Conservation (phyloP, 2,329 filamentous ascomycete species). For the Aspergillus arachidicola region DNA sequence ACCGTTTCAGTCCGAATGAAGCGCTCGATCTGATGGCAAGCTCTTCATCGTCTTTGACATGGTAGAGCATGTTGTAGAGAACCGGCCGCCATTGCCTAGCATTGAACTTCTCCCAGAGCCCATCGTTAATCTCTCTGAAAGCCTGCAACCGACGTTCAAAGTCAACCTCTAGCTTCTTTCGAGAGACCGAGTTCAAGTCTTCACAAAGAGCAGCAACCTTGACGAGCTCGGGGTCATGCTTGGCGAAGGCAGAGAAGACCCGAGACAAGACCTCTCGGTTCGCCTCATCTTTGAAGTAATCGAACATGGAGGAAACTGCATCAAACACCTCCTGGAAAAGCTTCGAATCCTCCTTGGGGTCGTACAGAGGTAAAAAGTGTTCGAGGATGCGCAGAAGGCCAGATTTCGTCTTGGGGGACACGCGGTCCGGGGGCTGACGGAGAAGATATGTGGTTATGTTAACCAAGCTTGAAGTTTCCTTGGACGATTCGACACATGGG, state of each 20-base stretch:
- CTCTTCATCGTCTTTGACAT: constrained; percentile 83
- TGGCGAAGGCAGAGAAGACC: constrained; percentile 71
- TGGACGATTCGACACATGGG: constrained; percentile 65
- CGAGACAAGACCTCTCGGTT: constrained; percentile 75
- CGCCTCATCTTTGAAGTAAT: constrained; percentile 81
- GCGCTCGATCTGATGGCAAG: constrained; percentile 83
- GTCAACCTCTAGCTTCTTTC: constrained; percentile 76
- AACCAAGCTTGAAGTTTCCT: constrained; percentile 72
- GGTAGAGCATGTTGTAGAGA: constrained; percentile 86
- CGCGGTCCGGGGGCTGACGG: constrained; percentile 78
- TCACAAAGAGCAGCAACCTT: constrained; percentile 71
- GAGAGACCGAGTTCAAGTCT: constrained; percentile 78
- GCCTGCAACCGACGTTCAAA: constrained; percentile 80
- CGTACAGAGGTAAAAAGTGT: constrained; percentile 72
- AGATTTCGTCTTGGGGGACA: constrained; percentile 81
- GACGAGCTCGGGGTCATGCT: constrained; percentile 61
- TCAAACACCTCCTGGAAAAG: constrained; percentile 69
- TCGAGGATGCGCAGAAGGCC: constrained; percentile 78
- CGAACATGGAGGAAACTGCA: constrained; percentile 79
- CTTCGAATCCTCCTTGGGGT: constrained; percentile 57
- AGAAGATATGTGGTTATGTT: constrained; percentile 80
- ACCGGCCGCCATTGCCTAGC: constrained; percentile 82
- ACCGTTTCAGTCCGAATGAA: constrained; percentile 75
- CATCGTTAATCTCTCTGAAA: constrained; percentile 71
- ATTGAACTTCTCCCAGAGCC: constrained; percentile 62